These are phyloP conservation scores for Nannizziopsis arthrosporioides DNA, from an alignment of 2,329 filamentous ascomycete species.

Conservation along the genomic window DNA sequence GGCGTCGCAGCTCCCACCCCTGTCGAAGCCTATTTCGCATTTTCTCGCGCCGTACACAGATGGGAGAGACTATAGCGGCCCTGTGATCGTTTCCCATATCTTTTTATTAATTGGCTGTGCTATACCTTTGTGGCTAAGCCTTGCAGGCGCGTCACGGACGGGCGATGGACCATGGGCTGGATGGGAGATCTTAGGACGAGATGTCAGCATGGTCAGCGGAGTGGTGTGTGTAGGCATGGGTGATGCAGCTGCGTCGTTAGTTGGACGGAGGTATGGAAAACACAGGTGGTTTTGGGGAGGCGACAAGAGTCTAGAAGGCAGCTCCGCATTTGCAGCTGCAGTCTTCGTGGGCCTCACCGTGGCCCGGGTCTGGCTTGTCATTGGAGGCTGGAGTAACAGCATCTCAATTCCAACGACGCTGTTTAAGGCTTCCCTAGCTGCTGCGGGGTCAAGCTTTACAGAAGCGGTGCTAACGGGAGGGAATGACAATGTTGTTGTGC, in stretches of 20 bases:
- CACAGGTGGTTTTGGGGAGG: conserved; percentile 95
- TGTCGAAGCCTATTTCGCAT: conserved; percentile 70
- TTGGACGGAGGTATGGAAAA: conserved; percentile 74
- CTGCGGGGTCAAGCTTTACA: conserved; percentile 71
- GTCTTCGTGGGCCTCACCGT: conserved; percentile 63
- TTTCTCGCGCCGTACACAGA: conserved; percentile 94
- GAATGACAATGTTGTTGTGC: conserved; percentile 97
- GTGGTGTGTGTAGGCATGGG: conserved; percentile 92
- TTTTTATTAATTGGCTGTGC: conserved; percentile 92
- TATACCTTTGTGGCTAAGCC: conserved; percentile 80
- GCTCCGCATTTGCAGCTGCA: conserved; percentile 64
- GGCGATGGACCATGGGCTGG: conserved; percentile 48
- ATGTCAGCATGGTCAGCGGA: conserved; percentile 82
- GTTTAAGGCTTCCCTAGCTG: conserved; percentile 58
- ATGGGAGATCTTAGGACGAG: conserved; percentile 64
- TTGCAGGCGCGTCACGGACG: conserved; percentile 55
- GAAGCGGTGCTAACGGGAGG: conserved; percentile 92
- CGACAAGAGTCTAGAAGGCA: conserved; percentile 87
- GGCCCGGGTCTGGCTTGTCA: conserved; percentile 59
- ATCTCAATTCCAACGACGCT: conserved; percentile 27
- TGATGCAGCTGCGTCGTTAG: conserved; percentile 81
- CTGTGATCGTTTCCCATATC: conserved; percentile 90
- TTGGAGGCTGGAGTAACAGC: conserved; percentile 56
- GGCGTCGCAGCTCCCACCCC: conserved; percentile 79
- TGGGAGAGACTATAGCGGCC: conserved; percentile 80